phyloP scores from a whole-genome alignment of 1,284 basidiomycete species.

The Schizophyllum commune region DNA sequence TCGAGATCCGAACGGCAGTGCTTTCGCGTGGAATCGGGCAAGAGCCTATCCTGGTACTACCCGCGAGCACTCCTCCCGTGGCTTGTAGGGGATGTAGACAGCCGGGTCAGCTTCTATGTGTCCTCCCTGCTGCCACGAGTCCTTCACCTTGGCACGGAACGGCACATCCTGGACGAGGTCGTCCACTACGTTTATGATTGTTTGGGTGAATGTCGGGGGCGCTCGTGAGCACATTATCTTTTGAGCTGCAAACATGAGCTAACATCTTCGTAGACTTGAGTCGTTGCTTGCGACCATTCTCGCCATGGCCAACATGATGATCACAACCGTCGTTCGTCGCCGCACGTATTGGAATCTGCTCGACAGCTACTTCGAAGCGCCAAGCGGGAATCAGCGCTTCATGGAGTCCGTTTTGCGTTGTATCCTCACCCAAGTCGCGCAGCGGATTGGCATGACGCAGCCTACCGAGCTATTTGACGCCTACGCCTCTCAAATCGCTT shows the following conservation, averaged over 20 bases:
- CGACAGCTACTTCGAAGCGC: slow-evolving; percentile 38
- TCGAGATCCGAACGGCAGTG: too few relatives aligned
- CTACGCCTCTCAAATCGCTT: slow-evolving; percentile 75
- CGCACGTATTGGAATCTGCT: slow-evolving; percentile 85
- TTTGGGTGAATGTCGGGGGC: background rate
- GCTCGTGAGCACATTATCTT: background rate
- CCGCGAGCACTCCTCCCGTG: too few relatives aligned
- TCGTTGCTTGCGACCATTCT: slow-evolving; percentile 74
- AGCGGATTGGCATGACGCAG: slow-evolving; percentile 59
- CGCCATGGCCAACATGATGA: slow-evolving; percentile 77
- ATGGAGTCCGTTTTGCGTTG: slow-evolving; percentile 59
- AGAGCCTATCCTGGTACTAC: too few relatives aligned
- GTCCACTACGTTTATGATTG: slow-evolving; percentile 33
- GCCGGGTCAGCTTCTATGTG: background rate
- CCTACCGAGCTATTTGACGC: slow-evolving; percentile 69
- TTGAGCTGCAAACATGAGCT: slow-evolving; percentile 1
- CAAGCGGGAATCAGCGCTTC: slow-evolving; percentile 43
- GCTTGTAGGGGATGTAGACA: slow-evolving; percentile 20
- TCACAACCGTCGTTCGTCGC: slow-evolving; percentile 76
- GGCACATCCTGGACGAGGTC: slow-evolving; percentile 28
- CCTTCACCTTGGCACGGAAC: background rate
- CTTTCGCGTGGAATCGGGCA: too few relatives aligned
- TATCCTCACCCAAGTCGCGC: slow-evolving; percentile 33
- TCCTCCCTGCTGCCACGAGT: too few relatives aligned
- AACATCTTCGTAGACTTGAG: slow-evolving; percentile 49